A percentile compares a stretch with the other conserved stretches of the same genome.
Evolutionary conservation across 305 asterid genomes (phyloP).

Genomic region (Rubia peregrina): DNA sequence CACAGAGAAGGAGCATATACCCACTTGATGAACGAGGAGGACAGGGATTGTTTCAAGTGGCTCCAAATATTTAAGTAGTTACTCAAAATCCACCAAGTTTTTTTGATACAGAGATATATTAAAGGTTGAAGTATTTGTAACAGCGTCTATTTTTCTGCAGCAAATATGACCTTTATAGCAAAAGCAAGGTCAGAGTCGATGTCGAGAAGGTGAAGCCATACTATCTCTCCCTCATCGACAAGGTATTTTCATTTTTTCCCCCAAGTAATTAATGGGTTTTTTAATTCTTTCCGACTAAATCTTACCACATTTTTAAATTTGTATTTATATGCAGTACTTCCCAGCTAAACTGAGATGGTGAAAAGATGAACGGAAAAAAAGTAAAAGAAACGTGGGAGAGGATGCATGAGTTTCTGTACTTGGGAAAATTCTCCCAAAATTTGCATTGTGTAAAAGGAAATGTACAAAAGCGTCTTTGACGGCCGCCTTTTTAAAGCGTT

Average conservation of each 20-base stretch:
- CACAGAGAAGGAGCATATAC: conserved; percentile 64
- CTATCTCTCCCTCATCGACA: conserved; percentile 55
- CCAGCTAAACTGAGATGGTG: conserved; percentile 1
- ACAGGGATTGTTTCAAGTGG: conserved; percentile 61
- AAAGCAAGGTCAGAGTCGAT: conserved; percentile 61
- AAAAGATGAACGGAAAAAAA: neutral
- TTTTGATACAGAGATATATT: conserved; percentile 32
- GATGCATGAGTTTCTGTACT: no score
- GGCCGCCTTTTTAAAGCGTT: neutral
- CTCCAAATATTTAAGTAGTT: conserved; percentile 63
- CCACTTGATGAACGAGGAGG: conserved; percentile 74
- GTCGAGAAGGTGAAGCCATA: conserved; percentile 67
- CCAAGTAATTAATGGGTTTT: no score
- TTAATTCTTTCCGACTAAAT: no score
- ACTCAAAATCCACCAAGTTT: neutral
- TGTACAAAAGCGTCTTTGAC: neutral
- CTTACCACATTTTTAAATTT: neutral
- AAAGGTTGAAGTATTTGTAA: neutral
- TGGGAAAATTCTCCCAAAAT: neutral
- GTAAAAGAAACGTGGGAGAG: neutral
- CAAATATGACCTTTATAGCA: conserved; percentile 70
- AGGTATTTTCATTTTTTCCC: no score
- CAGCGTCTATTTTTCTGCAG: conserved; percentile 28
- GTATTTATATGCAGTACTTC: neutral
- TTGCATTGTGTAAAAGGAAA: neutral